Evolutionary conservation across 768 basidiomycete genomes (phyloP).

Genomic region (Termitomyces sp.): DNA sequence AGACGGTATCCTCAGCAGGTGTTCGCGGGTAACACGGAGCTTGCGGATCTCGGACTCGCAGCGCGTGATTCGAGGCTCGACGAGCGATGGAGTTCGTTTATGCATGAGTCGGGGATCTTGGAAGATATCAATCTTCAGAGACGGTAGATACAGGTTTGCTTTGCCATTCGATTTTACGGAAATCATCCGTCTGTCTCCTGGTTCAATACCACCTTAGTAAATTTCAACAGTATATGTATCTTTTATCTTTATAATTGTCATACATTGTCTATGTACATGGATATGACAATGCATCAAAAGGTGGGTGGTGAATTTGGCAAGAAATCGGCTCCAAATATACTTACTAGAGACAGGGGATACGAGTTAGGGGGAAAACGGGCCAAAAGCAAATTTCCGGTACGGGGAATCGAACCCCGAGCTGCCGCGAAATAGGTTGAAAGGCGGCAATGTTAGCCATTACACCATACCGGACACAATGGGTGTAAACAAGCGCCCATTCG

Average conservation of each 20-base stretch:
- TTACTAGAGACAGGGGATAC: too few relatives aligned
- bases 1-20: constrained; percentile 9
- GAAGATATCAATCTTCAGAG: constrained; percentile 23
- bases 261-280: too few relatives aligned
- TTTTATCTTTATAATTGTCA: too few relatives aligned
- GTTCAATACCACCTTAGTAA: too few relatives aligned
- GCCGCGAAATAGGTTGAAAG: constrained; percentile 35
- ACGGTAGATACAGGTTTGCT: not conserved
- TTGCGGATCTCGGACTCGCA: constrained; percentile 60
- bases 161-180: too few relatives aligned
- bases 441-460: constrained; percentile 68
- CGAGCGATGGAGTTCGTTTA: constrained; percentile 58
- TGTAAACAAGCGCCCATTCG: too few relatives aligned
- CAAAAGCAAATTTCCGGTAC: constrained; percentile 27
- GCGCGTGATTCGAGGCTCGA: constrained; percentile 51
- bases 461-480: constrained; percentile 45
- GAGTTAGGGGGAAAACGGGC: too few relatives aligned
- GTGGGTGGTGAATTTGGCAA: too few relatives aligned
- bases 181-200: too few relatives aligned
- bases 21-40: constrained; percentile 32
- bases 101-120: constrained; percentile 49
- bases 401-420: constrained; percentile 59
- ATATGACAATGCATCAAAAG: too few relatives aligned
- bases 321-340: too few relatives aligned
- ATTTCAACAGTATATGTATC: too few relatives aligned